Evolutionary conservation across 2,329 filamentous ascomycete species (phyloP).

Genomic region (Stenocarpella maydis): DNA sequence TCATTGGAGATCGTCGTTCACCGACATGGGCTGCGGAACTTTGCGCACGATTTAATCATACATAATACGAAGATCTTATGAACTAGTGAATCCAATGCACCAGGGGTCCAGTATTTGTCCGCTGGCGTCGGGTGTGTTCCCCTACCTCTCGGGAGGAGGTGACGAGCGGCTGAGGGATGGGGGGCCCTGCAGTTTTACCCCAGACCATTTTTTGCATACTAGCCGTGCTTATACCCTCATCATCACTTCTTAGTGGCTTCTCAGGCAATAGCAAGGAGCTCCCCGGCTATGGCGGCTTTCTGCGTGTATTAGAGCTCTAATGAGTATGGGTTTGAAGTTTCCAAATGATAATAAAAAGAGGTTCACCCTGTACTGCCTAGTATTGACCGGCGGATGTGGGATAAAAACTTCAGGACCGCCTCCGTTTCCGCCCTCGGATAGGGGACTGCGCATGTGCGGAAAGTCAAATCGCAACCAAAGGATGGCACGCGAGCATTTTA

Average conservation of each 20-base stretch:
- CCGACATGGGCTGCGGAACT: neutral
- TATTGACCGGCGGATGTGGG: neutral
- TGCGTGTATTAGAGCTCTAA: too few species aligned
- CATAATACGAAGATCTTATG: neutral
- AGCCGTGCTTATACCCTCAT: neutral
- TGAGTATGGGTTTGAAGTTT: too few species aligned
- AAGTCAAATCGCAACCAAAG: neutral
- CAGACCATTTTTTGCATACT: neutral
- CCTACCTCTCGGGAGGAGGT: too few species aligned
- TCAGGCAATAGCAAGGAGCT: too few species aligned
- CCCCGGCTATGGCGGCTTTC: too few species aligned
- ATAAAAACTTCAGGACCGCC: neutral
- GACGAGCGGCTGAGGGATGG: slow-evolving; percentile 1
- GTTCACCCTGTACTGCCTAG: too few species aligned
- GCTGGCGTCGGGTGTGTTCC: slow-evolving; percentile 14
- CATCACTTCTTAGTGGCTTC: too few species aligned
- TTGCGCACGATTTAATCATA: too few species aligned
- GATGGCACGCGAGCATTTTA: too few species aligned
- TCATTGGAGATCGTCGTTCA: neutral
- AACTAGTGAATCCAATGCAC: neutral
- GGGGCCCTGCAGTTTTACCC: slow-evolving; percentile 4
- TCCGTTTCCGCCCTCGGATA: too few species aligned
- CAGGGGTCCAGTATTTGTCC: neutral
- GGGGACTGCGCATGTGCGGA: neutral
- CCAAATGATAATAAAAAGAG: too few species aligned